Evolutionary conservation across 139 green algal species (phyloP).

Genomic region (Choricystis sp.): DNA sequence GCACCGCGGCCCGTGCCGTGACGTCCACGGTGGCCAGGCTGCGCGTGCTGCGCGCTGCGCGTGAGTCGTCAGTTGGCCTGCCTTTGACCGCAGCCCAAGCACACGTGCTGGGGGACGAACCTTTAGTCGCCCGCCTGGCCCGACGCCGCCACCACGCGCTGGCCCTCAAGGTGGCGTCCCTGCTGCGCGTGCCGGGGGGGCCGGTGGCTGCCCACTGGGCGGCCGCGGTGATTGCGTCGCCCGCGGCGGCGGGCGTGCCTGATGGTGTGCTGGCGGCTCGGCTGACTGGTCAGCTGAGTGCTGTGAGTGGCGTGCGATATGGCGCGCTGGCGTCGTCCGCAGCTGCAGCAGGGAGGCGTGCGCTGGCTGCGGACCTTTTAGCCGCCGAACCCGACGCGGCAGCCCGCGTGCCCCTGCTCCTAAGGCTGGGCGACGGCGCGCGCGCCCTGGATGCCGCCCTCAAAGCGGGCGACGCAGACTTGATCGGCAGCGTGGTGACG

Average conservation of each 20-base stretch:
- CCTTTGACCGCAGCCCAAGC: neutral
- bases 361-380: neutral
- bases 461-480: conserved; percentile 47
- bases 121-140: neutral
- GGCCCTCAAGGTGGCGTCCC: neutral
- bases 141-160: neutral
- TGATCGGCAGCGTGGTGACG: neutral
- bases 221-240: neutral
- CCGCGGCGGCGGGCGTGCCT: neutral
- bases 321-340: neutral
- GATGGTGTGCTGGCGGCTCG: neutral
- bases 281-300: neutral
- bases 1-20: neutral
- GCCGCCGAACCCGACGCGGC: neutral
- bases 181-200: neutral
- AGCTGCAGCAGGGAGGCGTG: neutral
- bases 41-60: neutral
- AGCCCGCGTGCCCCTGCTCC: conserved; percentile 37
- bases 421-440: conserved; percentile 29
- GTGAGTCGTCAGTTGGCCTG: neutral
- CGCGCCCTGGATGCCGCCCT: conserved; percentile 50
- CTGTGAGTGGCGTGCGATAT: neutral
- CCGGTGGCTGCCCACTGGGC: neutral
- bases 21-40: neutral
- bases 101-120: neutral